phyloP scores from a whole-genome alignment of 2,329 filamentous ascomycete genomes.

The Elsinoe batatas region DNA sequence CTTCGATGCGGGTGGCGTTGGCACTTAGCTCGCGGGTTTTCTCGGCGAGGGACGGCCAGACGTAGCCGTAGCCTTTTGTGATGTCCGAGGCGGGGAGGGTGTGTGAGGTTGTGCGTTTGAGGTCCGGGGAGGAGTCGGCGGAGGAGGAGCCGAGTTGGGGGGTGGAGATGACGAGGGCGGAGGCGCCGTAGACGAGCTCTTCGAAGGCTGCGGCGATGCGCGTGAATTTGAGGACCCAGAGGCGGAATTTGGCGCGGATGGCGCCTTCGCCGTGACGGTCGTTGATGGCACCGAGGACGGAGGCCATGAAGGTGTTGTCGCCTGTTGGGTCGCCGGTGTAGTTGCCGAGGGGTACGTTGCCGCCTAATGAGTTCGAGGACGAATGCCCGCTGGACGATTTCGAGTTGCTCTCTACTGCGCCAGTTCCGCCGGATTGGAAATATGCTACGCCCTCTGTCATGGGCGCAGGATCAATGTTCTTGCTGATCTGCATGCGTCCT shows the following conservation, averaged over 20 bases:
- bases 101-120: conserved; percentile 27
- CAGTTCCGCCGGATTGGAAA: conserved; percentile 50
- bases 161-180: conserved; percentile 65
- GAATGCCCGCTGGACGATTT: conserved; percentile 21
- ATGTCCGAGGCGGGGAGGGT: conserved; percentile 22
- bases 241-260: conserved; percentile 83
- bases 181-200: conserved; percentile 88
- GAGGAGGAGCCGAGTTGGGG: conserved; percentile 24
- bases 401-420: conserved; percentile 14
- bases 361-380: conserved; percentile 24
- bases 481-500: conserved; percentile 89
- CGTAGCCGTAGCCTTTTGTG: conserved; percentile 70
- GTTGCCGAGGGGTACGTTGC: conserved; percentile 13
- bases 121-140: conserved; percentile 15
- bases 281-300: conserved; percentile 72
- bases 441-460: conserved; percentile 76
- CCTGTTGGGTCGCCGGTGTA: conserved; percentile 61
- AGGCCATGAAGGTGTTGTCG: conserved; percentile 79
- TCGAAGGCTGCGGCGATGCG: conserved; percentile 89
- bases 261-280: conserved; percentile 82
- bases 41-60: conserved; percentile 76
- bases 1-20: conserved; percentile 87
- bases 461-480: conserved; percentile 68
- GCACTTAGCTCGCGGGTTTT: conserved; percentile 81
- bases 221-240: conserved; percentile 91